phyloP scores from a whole-genome alignment of 768 basidiomycete genomes.

The Floccularia luteovirens region DNA sequence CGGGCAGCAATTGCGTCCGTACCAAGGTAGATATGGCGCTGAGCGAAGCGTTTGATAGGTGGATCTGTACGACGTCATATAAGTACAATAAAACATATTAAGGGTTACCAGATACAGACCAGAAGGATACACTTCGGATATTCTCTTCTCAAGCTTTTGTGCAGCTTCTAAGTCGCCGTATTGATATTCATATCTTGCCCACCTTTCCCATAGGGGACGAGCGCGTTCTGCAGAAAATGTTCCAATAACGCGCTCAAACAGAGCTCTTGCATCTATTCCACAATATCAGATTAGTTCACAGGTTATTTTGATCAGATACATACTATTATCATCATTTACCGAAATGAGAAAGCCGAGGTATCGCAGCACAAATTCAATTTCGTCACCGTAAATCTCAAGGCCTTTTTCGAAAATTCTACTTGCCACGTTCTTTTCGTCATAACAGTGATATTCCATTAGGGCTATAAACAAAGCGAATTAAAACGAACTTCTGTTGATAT shows the following conservation, averaged over 20 bases:
- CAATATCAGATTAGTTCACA: constrained; percentile 2
- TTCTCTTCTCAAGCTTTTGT: constrained; percentile 83
- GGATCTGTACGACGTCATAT: constrained; percentile 46
- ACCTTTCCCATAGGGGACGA: constrained; percentile 88
- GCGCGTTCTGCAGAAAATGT: constrained; percentile 75
- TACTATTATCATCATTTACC: constrained; percentile 94
- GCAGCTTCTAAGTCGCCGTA: constrained; percentile 89
- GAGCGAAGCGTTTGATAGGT: constrained; percentile 86
- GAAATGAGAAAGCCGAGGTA: constrained; percentile 92
- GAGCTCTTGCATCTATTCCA: constrained; percentile 79
- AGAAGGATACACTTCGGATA: constrained; percentile 80
- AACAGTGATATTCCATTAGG: constrained; percentile 91
- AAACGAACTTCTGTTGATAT: constrained; percentile 2
- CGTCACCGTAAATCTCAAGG: constrained; percentile 72
- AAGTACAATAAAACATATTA: constrained; percentile 4
- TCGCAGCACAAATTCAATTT: constrained; percentile 78
- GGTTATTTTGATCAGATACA: constrained; percentile 17
- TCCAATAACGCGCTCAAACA: constrained; percentile 85
- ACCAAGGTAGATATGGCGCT: constrained; percentile 74
- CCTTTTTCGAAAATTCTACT: constrained; percentile 93
- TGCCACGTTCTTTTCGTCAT: constrained; percentile 68
- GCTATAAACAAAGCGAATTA: constrained; percentile 38
- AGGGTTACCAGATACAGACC: constrained; percentile 36
- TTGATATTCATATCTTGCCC: constrained; percentile 93
- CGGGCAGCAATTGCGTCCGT: constrained; percentile 85